A percentile compares a stretch with the other conserved stretches of the same genome.
Conservation (phyloP, 805 yeast genomes). For the Lipomyces japonicus region DNA sequence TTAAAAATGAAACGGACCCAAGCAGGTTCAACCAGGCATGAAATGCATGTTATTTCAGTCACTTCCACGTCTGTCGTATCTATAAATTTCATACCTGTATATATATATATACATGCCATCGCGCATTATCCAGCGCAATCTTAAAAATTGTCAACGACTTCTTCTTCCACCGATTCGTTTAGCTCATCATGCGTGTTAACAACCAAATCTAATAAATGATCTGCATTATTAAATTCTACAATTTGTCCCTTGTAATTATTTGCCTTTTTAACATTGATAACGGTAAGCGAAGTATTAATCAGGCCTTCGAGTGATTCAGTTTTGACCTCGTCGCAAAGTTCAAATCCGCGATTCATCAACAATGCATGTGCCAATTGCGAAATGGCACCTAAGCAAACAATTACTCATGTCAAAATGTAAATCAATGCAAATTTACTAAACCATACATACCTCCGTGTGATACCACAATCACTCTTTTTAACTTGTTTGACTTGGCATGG, state of each 20-base stretch:
- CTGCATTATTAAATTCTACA: constrained; percentile 22
- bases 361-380: constrained; percentile 15
- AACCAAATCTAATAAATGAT: constrained; percentile 4
- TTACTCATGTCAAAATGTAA: not conserved
- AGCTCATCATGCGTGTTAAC: not conserved
- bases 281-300: constrained; percentile 21
- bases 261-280: constrained; percentile 9
- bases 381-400: constrained; percentile 10
- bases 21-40: no score
- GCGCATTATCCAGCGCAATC: not conserved
- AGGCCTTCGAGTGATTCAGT: constrained; percentile 9
- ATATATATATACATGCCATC: not conserved
- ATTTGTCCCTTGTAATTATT: constrained; percentile 11
- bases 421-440: no score
- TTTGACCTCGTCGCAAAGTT: constrained; percentile 7
- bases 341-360: constrained; percentile 10
- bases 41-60: no score
- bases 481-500: constrained; percentile 7
- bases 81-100: not conserved
- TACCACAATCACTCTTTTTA: constrained; percentile 15
- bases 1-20: no score
- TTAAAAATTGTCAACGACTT: constrained; percentile 18
- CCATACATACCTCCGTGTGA: constrained; percentile 22
- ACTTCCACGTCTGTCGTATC: no score
- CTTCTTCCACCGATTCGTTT: constrained; percentile 13